Evolutionary conservation across 192 early-diverging fungal genomes (phyloP).

Genomic region (Borealophlyctis nickersoniae): DNA sequence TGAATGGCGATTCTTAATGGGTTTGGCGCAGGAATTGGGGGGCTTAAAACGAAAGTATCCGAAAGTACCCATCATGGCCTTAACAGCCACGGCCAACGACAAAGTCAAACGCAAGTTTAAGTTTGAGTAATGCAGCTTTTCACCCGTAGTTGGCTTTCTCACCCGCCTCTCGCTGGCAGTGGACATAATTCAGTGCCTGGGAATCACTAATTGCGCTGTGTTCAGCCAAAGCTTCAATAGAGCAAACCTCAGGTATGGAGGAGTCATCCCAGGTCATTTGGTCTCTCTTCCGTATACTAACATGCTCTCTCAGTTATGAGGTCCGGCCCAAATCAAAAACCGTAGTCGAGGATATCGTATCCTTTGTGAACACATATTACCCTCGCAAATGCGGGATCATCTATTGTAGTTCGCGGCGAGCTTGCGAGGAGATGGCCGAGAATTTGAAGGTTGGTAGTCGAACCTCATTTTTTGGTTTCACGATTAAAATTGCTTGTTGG

Average conservation of each 20-base stretch:
- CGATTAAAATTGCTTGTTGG: background rate
- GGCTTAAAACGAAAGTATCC: constrained; percentile 65
- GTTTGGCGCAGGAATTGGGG: constrained; percentile 44
- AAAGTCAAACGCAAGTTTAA: constrained; percentile 65
- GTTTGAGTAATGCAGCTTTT: background rate
- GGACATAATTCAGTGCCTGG: constrained; percentile 74
- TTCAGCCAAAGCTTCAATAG: constrained; percentile 90
- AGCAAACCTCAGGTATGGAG: constrained; percentile 65
- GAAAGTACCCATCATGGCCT: constrained; percentile 83
- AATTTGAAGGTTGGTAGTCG: constrained; percentile 49
- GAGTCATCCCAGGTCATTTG: background rate
- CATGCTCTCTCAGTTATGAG: constrained; percentile 38
- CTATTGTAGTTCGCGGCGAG: constrained; percentile 75
- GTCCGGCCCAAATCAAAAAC: constrained; percentile 56
- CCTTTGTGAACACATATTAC: constrained; percentile 63
- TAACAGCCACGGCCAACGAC: constrained; percentile 92
- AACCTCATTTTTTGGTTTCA: background rate
- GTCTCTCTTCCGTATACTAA: constrained; percentile 17
- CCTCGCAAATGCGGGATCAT: constrained; percentile 83
- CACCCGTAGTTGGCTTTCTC: too few species aligned
- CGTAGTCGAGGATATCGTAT: constrained; percentile 70
- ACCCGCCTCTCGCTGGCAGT: constrained; percentile 36
- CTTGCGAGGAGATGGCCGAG: constrained; percentile 79
- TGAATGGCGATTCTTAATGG: background rate
- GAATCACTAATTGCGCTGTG: constrained; percentile 65